phyloP scores from a whole-genome alignment of 2,329 filamentous ascomycete species.

The Aschersonia sp. region DNA sequence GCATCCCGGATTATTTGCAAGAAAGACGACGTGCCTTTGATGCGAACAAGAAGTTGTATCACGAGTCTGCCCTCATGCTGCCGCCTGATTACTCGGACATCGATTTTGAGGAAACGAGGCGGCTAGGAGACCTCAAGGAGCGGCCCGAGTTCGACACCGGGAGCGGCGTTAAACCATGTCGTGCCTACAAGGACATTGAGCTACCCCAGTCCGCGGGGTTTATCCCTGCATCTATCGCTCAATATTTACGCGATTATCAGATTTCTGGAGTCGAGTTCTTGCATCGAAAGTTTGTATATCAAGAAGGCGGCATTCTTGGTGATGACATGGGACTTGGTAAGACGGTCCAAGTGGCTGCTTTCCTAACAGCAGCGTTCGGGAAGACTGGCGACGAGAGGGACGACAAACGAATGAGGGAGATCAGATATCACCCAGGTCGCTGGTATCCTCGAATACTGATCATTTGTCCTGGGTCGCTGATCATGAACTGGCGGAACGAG shows the following conservation, averaged over 20 bases:
- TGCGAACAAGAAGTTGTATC: slow-evolving; percentile 38
- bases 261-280: slow-evolving; percentile 73
- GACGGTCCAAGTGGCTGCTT: slow-evolving; percentile 89
- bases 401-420: slow-evolving; percentile 72
- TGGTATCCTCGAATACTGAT: slow-evolving; percentile 75
- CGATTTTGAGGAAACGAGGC: slow-evolving; percentile 41
- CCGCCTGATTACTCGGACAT: slow-evolving; percentile 67
- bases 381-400: slow-evolving; percentile 87
- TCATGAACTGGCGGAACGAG: slow-evolving; percentile 85
- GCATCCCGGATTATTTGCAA: slow-evolving; percentile 60
- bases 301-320: slow-evolving; percentile 78
- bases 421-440: slow-evolving; percentile 43
- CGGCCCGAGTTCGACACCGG: slow-evolving; percentile 50
- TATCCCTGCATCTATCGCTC: slow-evolving; percentile 79
- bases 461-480: slow-evolving; percentile 75
- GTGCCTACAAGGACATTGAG: slow-evolving; percentile 59
- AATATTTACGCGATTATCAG: slow-evolving; percentile 87
- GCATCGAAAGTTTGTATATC: slow-evolving; percentile 78
- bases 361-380: slow-evolving; percentile 80
- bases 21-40: slow-evolving; percentile 58
- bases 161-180: slow-evolving; percentile 46
- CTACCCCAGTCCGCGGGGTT: slow-evolving; percentile 62
- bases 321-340: slow-evolving; percentile 98
- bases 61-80: slow-evolving; percentile 55
- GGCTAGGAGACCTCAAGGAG: slow-evolving; percentile 34